phyloP scores from a whole-genome alignment of 257 asterid genomes.

The Cordia subcordata region DNA sequence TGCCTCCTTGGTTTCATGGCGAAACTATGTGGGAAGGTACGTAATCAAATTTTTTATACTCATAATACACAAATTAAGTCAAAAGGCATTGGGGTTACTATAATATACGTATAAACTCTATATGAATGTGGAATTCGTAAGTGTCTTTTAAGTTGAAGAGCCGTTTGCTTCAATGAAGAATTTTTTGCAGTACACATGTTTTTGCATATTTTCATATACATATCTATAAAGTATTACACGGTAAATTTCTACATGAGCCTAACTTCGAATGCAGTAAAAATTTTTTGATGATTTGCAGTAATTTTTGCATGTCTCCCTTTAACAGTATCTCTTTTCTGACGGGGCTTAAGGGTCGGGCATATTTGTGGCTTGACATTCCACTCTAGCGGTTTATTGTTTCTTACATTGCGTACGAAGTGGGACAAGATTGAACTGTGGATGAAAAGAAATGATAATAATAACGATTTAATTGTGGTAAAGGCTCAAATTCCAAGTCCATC shows the following conservation, averaged over 20 bases:
- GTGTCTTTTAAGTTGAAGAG: too few relatives aligned
- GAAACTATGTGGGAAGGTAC: conserved; percentile 56
- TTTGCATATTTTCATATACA: too few relatives aligned
- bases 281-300: not conserved
- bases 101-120: too few relatives aligned
- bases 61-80: too few relatives aligned
- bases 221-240: too few relatives aligned
- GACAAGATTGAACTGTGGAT: conserved; percentile 28
- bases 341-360: conserved; percentile 79
- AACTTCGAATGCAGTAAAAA: too few relatives aligned
- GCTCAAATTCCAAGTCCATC: too few relatives aligned
- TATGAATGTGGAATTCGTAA: too few relatives aligned
- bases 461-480: not conserved
- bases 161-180: too few relatives aligned
- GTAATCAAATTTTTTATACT: not conserved
- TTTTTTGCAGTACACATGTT: too few relatives aligned
- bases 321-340: not conserved
- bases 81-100: too few relatives aligned
- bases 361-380: conserved; percentile 62
- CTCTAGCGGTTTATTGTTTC: conserved; percentile 42
- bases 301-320: not conserved
- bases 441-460: not conserved
- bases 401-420: conserved; percentile 56
- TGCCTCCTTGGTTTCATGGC: conserved; percentile 50
- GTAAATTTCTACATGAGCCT: too few relatives aligned